Evolutionary conservation across 768 basidiomycete genomes (phyloP), one percentile per base, ranked within the genome.

Genomic region (Lactifluus subvellereus): DNA sequence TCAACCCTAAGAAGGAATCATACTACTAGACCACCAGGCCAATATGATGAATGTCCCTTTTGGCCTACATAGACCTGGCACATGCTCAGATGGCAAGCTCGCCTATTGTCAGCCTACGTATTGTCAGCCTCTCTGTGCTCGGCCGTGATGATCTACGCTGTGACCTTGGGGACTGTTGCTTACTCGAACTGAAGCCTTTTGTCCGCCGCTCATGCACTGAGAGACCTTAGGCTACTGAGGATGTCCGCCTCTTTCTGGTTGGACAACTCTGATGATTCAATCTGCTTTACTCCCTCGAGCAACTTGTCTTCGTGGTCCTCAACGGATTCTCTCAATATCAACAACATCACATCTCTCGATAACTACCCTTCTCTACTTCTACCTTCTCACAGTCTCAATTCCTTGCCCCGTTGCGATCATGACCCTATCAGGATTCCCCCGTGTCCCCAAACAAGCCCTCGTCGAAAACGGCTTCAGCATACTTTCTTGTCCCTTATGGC

Each of bases 11-110:
- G 63, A 64, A 64, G 63, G 63, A 64, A 64, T 64, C 63, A 64
- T 64, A 64, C 63, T 64, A 64, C 63, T 64, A 64, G 63, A 64
- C 63, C 63, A 64, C 63, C 63, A 64, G 63, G 63, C 63, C 63
- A 27, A 51, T 56, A 20, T 49, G n/a, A n/a, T 11, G 1, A 2
- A 1, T 0, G 0, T 5, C 10, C 1, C 16, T n/a, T 42, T 48
- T 22, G 57, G n/a, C 20, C 13, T 9, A 16, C 47, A 54, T 20
- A 8, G 40, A 27, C 37, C 14, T 38, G 27, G 6, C 9, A 5
- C 14, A 7, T 11, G 18, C 37, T n/a, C 7, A 43, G 45, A 54
- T 60, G 50, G 40, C n/a, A 52, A 32, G 22, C 7, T n/a, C 14
- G 49, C 48, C 49, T 37, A 50, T 13, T 49, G 57, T 63, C 62